phyloP scores from a whole-genome alignment of 2,329 filamentous ascomycete species.

The Chalaropsis ovoidea region DNA sequence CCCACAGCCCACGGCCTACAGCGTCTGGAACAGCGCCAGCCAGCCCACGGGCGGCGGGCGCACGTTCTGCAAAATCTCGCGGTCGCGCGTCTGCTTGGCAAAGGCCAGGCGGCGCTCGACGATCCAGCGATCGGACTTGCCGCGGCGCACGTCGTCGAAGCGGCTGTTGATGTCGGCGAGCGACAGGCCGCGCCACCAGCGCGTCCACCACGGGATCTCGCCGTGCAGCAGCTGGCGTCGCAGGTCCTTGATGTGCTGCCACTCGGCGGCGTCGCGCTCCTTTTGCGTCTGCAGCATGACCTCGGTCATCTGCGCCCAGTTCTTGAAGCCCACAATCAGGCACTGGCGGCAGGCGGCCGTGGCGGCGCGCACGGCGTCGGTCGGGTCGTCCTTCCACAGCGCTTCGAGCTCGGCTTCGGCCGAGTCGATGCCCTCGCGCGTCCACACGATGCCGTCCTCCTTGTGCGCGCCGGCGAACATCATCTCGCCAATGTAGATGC shows the following conservation, averaged over 20 bases:
- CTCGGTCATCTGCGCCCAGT: conserved; percentile 72
- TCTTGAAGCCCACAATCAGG: conserved; percentile 61
- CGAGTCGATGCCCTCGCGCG: conserved; percentile 71
- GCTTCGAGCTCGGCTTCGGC: conserved; percentile 57
- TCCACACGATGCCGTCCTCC: conserved; percentile 77
- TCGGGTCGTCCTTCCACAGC: conserved; percentile 26
- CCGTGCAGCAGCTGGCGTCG: conserved; percentile 27
- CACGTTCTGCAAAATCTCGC: conserved; percentile 44
- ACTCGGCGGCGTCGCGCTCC: conserved; percentile 36
- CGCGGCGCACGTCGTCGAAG: conserved; percentile 36
- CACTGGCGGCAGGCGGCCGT: conserved; percentile 63
- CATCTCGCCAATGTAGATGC: conserved; percentile 89
- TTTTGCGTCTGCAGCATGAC: conserved; percentile 39
- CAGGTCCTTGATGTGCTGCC: conserved; percentile 35
- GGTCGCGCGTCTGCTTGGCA: conserved; percentile 33
- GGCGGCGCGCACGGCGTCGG: conserved; percentile 29
- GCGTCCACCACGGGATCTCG: conserved; percentile 23
- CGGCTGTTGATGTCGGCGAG: conserved; percentile 33
- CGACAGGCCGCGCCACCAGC: conserved; percentile 33
- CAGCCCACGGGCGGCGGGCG: conserved; percentile 33
- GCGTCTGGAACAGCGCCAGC: conserved; percentile 32
- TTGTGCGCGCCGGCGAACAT: conserved; percentile 55
- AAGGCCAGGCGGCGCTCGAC: conserved; percentile 38
- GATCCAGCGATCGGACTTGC: conserved; percentile 46
- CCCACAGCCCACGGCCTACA: not conserved